Percentiles rank a stretch among this genome's conserved stretches.
phyloP scores from a whole-genome alignment of 2,329 filamentous ascomycete species.

The Mycosphaerelloides madeirae region DNA sequence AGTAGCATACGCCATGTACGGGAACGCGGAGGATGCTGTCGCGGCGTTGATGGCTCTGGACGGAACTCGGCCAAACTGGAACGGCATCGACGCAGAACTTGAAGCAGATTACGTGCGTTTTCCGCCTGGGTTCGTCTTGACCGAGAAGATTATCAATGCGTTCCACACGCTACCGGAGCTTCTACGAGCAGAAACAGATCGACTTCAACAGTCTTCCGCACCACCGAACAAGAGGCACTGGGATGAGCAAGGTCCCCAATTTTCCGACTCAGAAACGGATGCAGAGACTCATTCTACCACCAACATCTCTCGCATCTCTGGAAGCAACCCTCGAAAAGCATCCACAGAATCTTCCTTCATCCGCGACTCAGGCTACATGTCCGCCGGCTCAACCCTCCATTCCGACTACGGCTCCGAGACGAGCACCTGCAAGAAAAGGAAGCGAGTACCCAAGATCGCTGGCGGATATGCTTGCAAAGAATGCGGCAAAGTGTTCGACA shows the following conservation, averaged over 20 bases:
- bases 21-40: constrained; percentile 9
- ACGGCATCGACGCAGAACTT: constrained; percentile 4
- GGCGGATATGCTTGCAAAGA: constrained; percentile 9
- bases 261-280: not conserved
- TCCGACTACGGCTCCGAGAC: constrained; percentile 13
- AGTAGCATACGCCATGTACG: constrained; percentile 12
- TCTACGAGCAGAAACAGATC: not conserved
- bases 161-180: constrained; percentile 12
- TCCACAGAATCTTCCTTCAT: constrained; percentile 9
- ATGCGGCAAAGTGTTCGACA: constrained; percentile 13
- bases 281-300: not conserved
- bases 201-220: not conserved
- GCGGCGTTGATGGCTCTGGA: constrained; percentile 10
- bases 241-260: not conserved
- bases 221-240: not conserved
- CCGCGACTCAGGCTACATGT: constrained; percentile 10
- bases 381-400: constrained; percentile 8
- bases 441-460: constrained; percentile 12
- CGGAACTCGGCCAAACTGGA: constrained; percentile 13
- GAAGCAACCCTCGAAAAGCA: not conserved
- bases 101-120: constrained; percentile 15
- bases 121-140: constrained; percentile 6
- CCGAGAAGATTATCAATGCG: constrained; percentile 1
- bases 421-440: constrained; percentile 12
- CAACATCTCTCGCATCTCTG: not conserved